Conservation (phyloP, 2,329 filamentous ascomycete genomes). For the Penicillium glabrum region DNA sequence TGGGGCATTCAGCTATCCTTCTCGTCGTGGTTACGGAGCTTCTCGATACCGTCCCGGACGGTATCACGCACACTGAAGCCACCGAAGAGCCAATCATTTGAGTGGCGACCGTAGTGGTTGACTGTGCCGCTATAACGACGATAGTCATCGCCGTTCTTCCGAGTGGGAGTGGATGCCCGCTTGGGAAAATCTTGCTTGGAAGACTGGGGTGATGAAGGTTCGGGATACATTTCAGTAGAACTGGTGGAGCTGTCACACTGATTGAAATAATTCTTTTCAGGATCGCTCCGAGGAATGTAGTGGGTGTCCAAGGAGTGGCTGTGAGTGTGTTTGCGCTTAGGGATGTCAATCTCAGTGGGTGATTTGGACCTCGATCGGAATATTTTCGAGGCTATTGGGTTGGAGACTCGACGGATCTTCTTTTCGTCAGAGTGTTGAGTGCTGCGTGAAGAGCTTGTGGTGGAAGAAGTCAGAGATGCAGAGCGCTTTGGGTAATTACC, state of each 20-base stretch:
- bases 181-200: constrained; percentile 17
- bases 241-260: constrained; percentile 17
- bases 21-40: constrained; percentile 30
- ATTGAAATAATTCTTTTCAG: constrained; percentile 13
- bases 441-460: constrained; percentile 15
- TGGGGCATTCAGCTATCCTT: constrained; percentile 25
- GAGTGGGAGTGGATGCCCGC: constrained; percentile 21
- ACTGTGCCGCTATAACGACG: constrained; percentile 42
- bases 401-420: constrained; percentile 8
- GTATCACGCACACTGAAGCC: constrained; percentile 50
- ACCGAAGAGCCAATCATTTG: constrained; percentile 54
- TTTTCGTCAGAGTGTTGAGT: constrained; percentile 18
- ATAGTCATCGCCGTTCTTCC: constrained; percentile 33
- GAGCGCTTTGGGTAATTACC: constrained; percentile 14
- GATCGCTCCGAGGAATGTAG: constrained; percentile 18
- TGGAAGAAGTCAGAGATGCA: constrained; percentile 22
- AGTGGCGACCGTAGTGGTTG: constrained; percentile 50
- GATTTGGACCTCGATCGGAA: constrained; percentile 23
- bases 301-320: constrained; percentile 8
- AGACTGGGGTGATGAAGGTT: constrained; percentile 14
- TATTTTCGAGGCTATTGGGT: constrained; percentile 15
- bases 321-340: constrained; percentile 1
- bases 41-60: constrained; percentile 42
- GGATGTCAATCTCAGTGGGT: constrained; percentile 20
- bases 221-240: constrained; percentile 21